Evolutionary conservation across 2,329 filamentous ascomycete species (phyloP).

Genomic region (Aspergillus vadensis): DNA sequence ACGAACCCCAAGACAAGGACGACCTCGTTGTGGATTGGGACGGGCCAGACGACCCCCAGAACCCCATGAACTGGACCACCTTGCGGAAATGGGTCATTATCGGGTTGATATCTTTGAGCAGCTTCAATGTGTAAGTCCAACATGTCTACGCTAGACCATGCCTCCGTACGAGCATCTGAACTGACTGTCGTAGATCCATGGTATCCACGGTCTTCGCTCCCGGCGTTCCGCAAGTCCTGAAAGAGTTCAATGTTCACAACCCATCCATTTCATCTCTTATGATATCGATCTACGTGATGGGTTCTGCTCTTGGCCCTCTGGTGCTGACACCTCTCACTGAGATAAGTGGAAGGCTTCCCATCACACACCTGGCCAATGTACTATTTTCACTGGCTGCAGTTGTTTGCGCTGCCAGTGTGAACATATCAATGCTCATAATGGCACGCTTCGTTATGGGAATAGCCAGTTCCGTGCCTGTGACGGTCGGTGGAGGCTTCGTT

Average conservation of each 20-base stretch:
- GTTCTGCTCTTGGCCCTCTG: conserved; percentile 59
- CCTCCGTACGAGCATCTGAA: background rate
- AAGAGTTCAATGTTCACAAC: conserved; percentile 47
- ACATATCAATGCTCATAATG: conserved; percentile 54
- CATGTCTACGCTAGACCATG: background rate
- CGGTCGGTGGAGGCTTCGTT: conserved; percentile 55
- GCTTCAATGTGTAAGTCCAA: conserved; percentile 20
- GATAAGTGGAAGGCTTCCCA: conserved; percentile 61
- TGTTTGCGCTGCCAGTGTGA: conserved; percentile 62
- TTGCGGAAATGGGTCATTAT: conserved; percentile 22
- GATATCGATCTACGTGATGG: conserved; percentile 62
- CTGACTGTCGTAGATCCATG: conserved; percentile 24
- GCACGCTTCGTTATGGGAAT: conserved; percentile 54
- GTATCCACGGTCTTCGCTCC: conserved; percentile 47
- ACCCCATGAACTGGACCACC: conserved; percentile 22
- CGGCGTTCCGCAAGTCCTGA: conserved; percentile 39
- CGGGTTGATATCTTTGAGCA: conserved; percentile 22
- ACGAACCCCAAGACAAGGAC: conserved; percentile 11
- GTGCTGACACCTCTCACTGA: conserved; percentile 61
- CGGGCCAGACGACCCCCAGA: conserved; percentile 18
- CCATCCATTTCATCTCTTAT: conserved; percentile 51
- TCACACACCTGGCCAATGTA: conserved; percentile 59
- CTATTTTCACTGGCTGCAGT: conserved; percentile 65
- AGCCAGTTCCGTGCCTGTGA: conserved; percentile 51
- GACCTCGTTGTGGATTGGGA: conserved; percentile 18